Percentiles rank a stretch among this genome's conserved stretches.
phyloP scores from a whole-genome alignment of 352 stramenopile species.

The Pythium periplocum region DNA sequence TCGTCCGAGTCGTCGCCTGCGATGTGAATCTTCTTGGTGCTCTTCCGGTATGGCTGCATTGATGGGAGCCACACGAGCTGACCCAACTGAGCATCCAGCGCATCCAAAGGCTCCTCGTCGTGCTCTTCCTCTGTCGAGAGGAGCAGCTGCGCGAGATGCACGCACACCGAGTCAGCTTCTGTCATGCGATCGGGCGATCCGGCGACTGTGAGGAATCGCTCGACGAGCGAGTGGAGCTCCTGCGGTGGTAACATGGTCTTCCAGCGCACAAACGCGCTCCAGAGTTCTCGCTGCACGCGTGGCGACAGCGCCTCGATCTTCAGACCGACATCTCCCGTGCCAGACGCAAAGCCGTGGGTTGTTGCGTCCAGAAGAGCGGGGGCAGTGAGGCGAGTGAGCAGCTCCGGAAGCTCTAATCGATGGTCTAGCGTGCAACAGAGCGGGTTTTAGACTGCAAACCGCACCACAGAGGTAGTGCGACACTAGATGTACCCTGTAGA shows the following conservation, averaged over 20 bases:
- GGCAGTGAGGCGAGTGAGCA: no score
- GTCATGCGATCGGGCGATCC: not conserved
- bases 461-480: no score
- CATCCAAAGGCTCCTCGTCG: constrained; percentile 2
- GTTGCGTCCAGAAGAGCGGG: no score
- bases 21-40: no score
- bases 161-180: constrained; percentile 7
- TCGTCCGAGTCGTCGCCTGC: no score
- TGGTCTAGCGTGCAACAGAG: no score
- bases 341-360: no score
- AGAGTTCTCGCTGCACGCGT: constrained; percentile 47
- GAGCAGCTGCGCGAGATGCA: constrained; percentile 11
- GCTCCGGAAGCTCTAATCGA: no score
- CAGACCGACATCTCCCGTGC: constrained; percentile 20
- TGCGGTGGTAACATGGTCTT: not conserved
- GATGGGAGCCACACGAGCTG: constrained; percentile 1
- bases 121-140: not conserved
- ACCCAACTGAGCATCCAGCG: constrained; percentile 2
- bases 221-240: constrained; percentile 5
- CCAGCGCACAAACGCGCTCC: constrained; percentile 37
- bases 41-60: not conserved
- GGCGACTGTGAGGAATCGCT: constrained; percentile 9
- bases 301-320: constrained; percentile 33
- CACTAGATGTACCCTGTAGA: no score
- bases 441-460: no score